A percentile compares a stretch with the other conserved stretches of the same genome.
phyloP scores from a whole-genome alignment of 1,284 basidiomycete genomes.

The Ceratobasidium sp. region DNA sequence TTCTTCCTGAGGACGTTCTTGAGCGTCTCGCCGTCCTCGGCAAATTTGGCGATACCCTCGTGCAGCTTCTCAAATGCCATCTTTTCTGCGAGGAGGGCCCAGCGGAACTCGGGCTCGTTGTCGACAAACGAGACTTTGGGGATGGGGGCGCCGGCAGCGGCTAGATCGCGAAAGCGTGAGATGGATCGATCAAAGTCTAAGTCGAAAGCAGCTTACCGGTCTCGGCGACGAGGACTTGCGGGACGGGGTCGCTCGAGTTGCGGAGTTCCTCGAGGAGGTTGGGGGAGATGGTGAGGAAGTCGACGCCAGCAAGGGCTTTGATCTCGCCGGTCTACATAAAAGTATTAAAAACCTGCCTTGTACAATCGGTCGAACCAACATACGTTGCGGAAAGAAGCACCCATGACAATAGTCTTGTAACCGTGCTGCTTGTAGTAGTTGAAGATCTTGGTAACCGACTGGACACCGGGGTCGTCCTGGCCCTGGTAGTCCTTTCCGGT shows the following conservation, averaged over 20 bases:
- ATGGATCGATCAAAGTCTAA: conserved; percentile 12
- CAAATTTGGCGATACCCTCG: conserved; percentile 98
- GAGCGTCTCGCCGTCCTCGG: conserved; percentile 92
- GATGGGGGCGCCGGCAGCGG: conserved; percentile 71
- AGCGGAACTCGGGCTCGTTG: conserved; percentile 96
- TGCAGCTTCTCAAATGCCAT: conserved; percentile 98
- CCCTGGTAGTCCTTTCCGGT: conserved; percentile 87
- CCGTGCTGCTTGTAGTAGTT: conserved; percentile 99
- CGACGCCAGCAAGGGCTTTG: conserved; percentile 93
- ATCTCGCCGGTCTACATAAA: conserved; percentile 87
- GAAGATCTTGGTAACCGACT: conserved; percentile 96
- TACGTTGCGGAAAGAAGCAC: conserved; percentile 98
- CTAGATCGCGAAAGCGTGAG: conserved; percentile 54
- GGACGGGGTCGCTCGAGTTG: conserved; percentile 81
- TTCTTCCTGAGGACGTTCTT: conserved; percentile 87
- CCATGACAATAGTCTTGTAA: conserved; percentile 99
- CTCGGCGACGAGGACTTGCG: conserved; percentile 84
- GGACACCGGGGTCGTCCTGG: conserved; percentile 95
- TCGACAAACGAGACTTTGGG: conserved; percentile 89
- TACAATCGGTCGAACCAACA: conserved; percentile 53
- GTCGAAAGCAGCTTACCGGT: conserved; percentile 65
- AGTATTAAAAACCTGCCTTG: conserved; percentile 48
- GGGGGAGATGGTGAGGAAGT: conserved; percentile 97
- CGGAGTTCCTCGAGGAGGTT: conserved; percentile 92
- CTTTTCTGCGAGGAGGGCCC: conserved; percentile 88